Base-by-base conservation (phyloP, 495 filamentous ascomycete species). In the Paragyromitra xinjiangensis region DNA sequence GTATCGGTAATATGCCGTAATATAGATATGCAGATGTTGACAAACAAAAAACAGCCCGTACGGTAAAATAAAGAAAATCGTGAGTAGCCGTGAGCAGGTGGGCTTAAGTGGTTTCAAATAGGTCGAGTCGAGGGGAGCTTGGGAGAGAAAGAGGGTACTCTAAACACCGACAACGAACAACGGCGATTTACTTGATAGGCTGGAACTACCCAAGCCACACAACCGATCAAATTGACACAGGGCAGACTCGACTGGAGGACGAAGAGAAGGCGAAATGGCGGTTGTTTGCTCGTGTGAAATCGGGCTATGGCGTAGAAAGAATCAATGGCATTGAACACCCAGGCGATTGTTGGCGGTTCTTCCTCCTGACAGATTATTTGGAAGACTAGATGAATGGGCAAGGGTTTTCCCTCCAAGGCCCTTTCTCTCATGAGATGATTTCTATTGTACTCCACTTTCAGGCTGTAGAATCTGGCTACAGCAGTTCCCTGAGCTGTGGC, bases 101-200 rank as follows among this genome's bases (percentile, higher is more conserved):
- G 16, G 40, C 58, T 34, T 34, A 34, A 34, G 37, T 48, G 53
- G 22, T 69, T 44, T 62, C 29, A 12, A 63, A 14, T 63, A 12
- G 59, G 29, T 61, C 56, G 19, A 39, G 56, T 61, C 29, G 12
- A 22, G 29, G 56, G 44, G 19, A 62, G 7, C 68, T 42, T 26
- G 56, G 56, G 44, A 39, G 56, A 19, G 19, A 12, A 37, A 56
- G 40, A 50, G 44, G 59, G 37, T 11, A 63, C 37, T 4, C 3
- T 14, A 24, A 34, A 29, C 55, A 58, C 65, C 37, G 50, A 69
- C 65, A 69, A n/a, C 65, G n/a, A 67, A 34, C 61, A 58, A 34
- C 59, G 66, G 68, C 12, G 51, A 66, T 66, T 24, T 67, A 45
- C 63, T 53, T 40, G 70, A 53, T 71, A 63, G 55, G 67, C 53